Base-by-base conservation (phyloP, 352 stramenopile species). In the Peronosclerospora sorghi region DNA sequence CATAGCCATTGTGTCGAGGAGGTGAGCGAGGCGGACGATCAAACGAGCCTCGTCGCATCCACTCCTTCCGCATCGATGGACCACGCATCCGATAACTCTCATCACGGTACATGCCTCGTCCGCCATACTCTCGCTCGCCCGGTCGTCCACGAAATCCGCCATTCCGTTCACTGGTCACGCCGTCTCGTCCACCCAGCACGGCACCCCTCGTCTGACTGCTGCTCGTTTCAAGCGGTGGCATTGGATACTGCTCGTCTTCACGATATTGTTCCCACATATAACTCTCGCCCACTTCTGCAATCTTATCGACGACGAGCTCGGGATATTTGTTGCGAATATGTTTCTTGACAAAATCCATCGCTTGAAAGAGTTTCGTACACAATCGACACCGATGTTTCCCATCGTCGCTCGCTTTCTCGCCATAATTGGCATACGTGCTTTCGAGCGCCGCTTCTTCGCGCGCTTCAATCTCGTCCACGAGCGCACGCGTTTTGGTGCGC, bases 241-340 rank as follows among this genome's bases (percentile, higher is more conserved):
- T 56, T 9, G 79, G 79, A n/a, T 69, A 73, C 41, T 87, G 78
- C 28, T 76, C 45, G 35, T 91, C 79, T 51, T 87, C 72, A 27
- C 76, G 76, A 59, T 91, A 91, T 45, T 85, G 68, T 44, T 89
- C 76, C 76, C 76, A 89, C 79, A 91, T 91, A 59, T 86, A 91
- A 41, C 64, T 87, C 45, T 91, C 79, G 9, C 76, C 79, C 3
- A 86, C 73, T 34, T 84, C 65, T 4, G 76, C 76, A 41, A 89
- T 70, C 51, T 87, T 89, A 42, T 88, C 75, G 14, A 89, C 75
- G 17, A 78, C 73, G 6, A 90, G 56, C 52, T 93, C 80, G 4
- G 71, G 72, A 49, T 93, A 77, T 46, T 89, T 88, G 64, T 93
- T 93, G 18, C 73, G 73, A 45, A 90, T 86, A 58, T 93, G 80